These are phyloP conservation scores for Microsporum canis DNA, from an alignment of 2,329 filamentous ascomycete genomes.

Conservation along the genomic window DNA sequence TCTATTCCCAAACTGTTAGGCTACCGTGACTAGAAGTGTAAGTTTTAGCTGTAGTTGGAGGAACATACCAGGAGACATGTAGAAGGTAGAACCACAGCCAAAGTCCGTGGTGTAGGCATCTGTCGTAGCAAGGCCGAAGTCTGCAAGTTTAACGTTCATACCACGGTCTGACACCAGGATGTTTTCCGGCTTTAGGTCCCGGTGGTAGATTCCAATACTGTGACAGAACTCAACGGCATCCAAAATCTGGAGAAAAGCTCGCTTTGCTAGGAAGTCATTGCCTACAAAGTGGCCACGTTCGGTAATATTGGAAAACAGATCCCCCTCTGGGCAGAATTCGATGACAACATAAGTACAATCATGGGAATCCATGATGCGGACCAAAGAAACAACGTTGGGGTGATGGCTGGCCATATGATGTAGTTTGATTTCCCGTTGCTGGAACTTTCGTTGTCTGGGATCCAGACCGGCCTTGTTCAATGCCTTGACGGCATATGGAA, in stretches of 20 bases:
- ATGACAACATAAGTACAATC: conserved; percentile 95
- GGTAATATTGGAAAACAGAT: conserved; percentile 95
- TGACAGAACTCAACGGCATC: conserved; percentile 96
- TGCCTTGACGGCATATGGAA: conserved; percentile 89
- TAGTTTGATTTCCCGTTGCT: conserved; percentile 82
- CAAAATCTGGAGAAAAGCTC: conserved; percentile 86
- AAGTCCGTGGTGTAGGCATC: conserved; percentile 82
- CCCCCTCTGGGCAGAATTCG: conserved; percentile 93
- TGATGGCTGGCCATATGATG: conserved; percentile 84
- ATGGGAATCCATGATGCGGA: conserved; percentile 80
- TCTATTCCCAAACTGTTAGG: conserved; percentile 45
- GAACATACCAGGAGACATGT: conserved; percentile 92
- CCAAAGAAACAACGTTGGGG: conserved; percentile 83
- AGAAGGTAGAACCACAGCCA: conserved; percentile 95
- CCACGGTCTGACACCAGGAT: conserved; percentile 83
- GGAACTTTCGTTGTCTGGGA: conserved; percentile 74
- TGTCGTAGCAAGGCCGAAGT: conserved; percentile 89
- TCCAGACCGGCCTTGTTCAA: conserved; percentile 91
- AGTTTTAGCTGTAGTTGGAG: no score
- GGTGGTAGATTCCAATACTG: conserved; percentile 83
- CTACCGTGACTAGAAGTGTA: no score
- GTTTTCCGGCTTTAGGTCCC: conserved; percentile 97
- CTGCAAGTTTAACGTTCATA: conserved; percentile 84
- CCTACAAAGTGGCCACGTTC: conserved; percentile 86
- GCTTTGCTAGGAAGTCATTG: conserved; percentile 78